Evolutionary conservation across 495 filamentous ascomycete genomes (phyloP), one percentile per base, ranked within the genome.

Genomic region (Aspergillus ostianus): DNA sequence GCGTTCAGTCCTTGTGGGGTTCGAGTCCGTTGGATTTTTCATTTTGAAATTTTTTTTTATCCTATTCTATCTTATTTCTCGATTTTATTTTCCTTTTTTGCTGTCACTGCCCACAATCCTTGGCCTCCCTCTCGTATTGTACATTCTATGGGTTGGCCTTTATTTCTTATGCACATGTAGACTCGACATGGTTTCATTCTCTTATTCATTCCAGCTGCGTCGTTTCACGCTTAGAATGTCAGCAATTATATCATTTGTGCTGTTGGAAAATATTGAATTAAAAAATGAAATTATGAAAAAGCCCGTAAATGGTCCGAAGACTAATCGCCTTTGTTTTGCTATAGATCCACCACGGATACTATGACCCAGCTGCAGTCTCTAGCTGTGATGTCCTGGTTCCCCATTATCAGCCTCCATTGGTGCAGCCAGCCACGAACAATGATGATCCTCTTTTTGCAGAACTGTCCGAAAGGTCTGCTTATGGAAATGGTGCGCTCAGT

Each of bases 381-480:
- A 59, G 68, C 64, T 64, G 65, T 67, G 62, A 69, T 69, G 57
- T 66, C 47, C 57, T 70, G 55, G 53, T 64, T 55, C 52, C 57
- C 60, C 45, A 59, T 64, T 59, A 64, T 60, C 63, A 59, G 53
- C 60, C 47, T 67, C 67, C 53, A 71, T 73, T 71, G 67, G 67
- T 63, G 63, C 67, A 70, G 67, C 67, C 66, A 56, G 59, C 64
- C 64, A 67, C 70, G 64, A 32, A 59, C 56, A 21, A 62, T 47
- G 65, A 70, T 75, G 67, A 73, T 75, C 64, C 60, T 71, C 59
- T 62, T 60, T 26, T 65, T 52, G 59, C 51, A 49, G 13, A 56
- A 17, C 46, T 56, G 36, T 41, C 36, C 36, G 13, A 15, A 15
- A 10, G 3, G 13, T 5, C 36, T 8, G 36, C 36, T 41, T 41